Evolutionary conservation across 805 yeast genomes (phyloP).

Genomic region (Saccharomycopsis sp.): DNA sequence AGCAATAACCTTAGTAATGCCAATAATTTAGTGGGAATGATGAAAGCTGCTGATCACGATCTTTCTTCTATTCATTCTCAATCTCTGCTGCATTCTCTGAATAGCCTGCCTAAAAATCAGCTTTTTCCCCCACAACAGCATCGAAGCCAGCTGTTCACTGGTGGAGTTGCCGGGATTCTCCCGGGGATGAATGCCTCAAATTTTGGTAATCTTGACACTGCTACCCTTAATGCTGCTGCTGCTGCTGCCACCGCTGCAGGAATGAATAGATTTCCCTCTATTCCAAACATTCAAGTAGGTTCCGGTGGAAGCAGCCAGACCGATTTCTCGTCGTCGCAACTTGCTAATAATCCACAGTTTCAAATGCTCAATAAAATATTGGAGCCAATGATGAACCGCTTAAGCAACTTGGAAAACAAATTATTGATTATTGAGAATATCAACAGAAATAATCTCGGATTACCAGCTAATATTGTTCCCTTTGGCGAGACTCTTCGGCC

Average conservation of each 20-base stretch:
- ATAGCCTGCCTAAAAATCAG: background rate
- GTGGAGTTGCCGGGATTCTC: background rate
- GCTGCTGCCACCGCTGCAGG: background rate
- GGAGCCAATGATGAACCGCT: conserved; percentile 11
- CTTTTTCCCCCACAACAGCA: background rate
- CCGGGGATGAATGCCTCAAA: background rate
- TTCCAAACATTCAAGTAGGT: background rate
- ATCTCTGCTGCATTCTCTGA: conserved; percentile 2
- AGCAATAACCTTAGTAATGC: background rate
- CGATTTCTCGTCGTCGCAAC: background rate
- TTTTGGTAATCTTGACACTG: background rate
- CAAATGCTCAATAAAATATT: conserved; percentile 11
- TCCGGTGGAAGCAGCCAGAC: background rate
- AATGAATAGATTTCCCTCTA: background rate
- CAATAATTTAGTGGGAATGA: background rate
- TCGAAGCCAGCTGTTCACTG: background rate
- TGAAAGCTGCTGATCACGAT: background rate
- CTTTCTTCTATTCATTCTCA: background rate
- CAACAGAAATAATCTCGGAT: conserved; percentile 17
- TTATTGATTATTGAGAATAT: conserved; percentile 17
- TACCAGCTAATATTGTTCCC: conserved; percentile 21
- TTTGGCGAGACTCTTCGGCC: conserved; percentile 15
- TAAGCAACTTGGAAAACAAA: conserved; percentile 15
- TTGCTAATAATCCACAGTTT: background rate
- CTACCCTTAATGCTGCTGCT: background rate